A percentile compares a stretch with the other conserved stretches of the same genome.
These are phyloP conservation scores for Monosporascus sp. DNA, from an alignment of 2,329 filamentous ascomycete genomes.

Conservation along the genomic window DNA sequence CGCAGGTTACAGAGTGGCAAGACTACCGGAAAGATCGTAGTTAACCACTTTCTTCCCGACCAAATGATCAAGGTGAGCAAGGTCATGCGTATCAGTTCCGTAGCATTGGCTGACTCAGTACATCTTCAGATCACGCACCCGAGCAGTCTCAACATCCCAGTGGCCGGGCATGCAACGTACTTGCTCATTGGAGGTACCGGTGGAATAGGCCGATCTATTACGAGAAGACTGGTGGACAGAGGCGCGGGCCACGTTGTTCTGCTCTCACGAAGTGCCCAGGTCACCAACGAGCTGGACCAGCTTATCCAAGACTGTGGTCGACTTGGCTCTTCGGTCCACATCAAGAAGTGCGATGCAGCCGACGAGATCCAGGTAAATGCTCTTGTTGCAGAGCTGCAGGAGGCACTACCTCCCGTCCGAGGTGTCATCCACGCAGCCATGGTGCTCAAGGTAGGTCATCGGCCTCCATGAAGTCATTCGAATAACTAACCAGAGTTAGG, in stretches of 20 bases:
- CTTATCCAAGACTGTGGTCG: constrained; percentile 34
- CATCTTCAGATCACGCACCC: constrained; percentile 37
- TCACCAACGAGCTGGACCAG: constrained; percentile 33
- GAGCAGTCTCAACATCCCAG: constrained; percentile 27
- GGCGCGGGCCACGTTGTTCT: constrained; percentile 44
- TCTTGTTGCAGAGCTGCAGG: constrained; percentile 28
- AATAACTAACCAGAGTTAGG: constrained; percentile 19
- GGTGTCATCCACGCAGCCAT: constrained; percentile 47
- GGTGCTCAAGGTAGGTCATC: constrained; percentile 38
- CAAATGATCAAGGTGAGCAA: too few relatives aligned
- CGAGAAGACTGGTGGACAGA: constrained; percentile 42
- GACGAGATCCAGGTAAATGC: constrained; percentile 32
- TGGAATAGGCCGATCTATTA: constrained; percentile 44
- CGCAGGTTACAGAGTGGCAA: constrained; percentile 32
- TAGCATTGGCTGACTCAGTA: constrained; percentile 23
- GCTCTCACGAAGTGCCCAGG: constrained; percentile 41
- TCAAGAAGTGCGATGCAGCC: constrained; percentile 45
- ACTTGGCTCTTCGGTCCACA: constrained; percentile 37
- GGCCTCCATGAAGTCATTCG: not conserved
- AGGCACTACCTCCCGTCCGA: constrained; percentile 34
- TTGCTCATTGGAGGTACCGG: constrained; percentile 48
- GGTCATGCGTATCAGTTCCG: too few relatives aligned
- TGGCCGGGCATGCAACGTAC: constrained; percentile 40
- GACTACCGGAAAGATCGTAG: constrained; percentile 37
- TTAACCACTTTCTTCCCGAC: constrained; percentile 27